These are phyloP conservation scores for Rhynchospora pubera DNA, from an alignment of 176 grass and related monocot genomes.

Conservation along the genomic window DNA sequence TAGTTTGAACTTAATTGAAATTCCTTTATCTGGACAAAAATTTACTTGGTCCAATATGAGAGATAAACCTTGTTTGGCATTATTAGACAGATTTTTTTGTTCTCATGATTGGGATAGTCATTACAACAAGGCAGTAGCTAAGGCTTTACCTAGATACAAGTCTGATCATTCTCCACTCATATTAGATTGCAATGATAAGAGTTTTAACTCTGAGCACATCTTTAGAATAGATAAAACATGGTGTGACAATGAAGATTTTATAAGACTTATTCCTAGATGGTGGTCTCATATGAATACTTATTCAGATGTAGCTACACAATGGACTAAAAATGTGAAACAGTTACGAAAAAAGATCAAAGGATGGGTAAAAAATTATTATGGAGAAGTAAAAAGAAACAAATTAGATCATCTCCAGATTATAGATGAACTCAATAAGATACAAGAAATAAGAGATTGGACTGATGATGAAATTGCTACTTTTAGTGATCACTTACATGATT, in stretches of 20 bases:
- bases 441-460: neutral
- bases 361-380: neutral
- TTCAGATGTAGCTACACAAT: neutral
- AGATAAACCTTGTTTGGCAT: neutral
- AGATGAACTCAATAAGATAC: neutral
- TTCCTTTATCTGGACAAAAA: neutral
- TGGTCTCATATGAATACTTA: neutral
- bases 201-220: rapidly evolving
- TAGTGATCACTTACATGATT: neutral
- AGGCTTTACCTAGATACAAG: neutral
- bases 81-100: no score
- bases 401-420: neutral
- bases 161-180: neutral
- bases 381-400: neutral
- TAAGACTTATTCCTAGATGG: neutral
- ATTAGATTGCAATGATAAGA: neutral
- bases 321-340: neutral
- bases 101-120: neutral
- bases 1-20: neutral
- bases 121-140: neutral
- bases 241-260: neutral
- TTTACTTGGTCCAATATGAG: neutral
- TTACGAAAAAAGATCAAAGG: neutral
- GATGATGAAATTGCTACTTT: neutral
- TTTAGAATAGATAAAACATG: neutral